A percentile compares a stretch with the other conserved stretches of the same genome.
These are phyloP conservation scores for Cantharellus cinnabarinus DNA, from an alignment of 768 basidiomycete species.

Conservation along the genomic window DNA sequence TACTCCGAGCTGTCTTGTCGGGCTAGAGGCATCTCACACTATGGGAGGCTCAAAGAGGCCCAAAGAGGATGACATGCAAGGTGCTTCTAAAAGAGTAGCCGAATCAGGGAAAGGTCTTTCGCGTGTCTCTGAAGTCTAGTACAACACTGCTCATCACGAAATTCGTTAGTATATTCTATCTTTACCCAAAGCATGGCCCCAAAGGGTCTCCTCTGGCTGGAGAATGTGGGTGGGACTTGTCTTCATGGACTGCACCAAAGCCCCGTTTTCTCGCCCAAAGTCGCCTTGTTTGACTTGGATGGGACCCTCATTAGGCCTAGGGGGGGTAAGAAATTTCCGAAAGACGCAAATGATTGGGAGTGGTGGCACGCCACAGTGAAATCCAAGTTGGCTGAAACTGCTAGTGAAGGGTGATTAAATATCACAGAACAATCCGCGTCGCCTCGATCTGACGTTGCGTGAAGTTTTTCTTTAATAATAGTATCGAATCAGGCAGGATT, in stretches of 20 bases:
- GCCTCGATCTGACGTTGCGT: not conserved
- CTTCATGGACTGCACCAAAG: slow-evolving; percentile 19
- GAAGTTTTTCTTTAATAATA: slow-evolving; percentile 50
- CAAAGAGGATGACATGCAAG: too few species aligned
- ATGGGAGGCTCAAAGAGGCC: too few species aligned
- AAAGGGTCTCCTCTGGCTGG: slow-evolving; percentile 4
- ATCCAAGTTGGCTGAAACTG: slow-evolving; percentile 37
- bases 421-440: not conserved
- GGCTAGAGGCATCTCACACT: too few species aligned
- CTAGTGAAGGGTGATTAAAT: slow-evolving; percentile 35
- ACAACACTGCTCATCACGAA: too few species aligned
- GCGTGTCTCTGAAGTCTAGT: too few species aligned
- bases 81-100: too few species aligned
- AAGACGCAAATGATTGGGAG: slow-evolving; percentile 30
- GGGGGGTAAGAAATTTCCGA: slow-evolving; percentile 24
- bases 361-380: slow-evolving; percentile 53
- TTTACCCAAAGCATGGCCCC: not conserved
- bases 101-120: too few species aligned
- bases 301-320: slow-evolving; percentile 49
- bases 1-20: too few species aligned
- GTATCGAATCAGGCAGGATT: slow-evolving; percentile 60
- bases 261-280: slow-evolving; percentile 30
- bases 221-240: slow-evolving; percentile 13
- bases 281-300: slow-evolving; percentile 74
- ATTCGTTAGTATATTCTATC: not conserved